Conservation (phyloP, 331 rosid genomes). For the Rosa hybrid region DNA sequence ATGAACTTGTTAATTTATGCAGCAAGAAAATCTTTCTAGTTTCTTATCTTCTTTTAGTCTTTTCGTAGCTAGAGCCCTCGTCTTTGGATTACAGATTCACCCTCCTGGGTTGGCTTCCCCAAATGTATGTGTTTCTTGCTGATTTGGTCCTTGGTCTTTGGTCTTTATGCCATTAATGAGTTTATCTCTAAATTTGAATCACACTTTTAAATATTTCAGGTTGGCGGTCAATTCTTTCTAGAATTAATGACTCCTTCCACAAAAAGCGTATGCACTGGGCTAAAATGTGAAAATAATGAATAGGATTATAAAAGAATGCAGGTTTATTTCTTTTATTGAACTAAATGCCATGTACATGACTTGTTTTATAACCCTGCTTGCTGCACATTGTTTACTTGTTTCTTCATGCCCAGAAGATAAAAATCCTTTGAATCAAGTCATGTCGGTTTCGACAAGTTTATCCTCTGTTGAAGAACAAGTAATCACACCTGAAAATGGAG, state of each 20-base stretch:
- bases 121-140: neutral
- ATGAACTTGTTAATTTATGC: neutral
- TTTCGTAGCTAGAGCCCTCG: neutral
- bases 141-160: neutral
- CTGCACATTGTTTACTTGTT: neutral
- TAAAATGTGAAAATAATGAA: too few species aligned
- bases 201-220: neutral
- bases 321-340: too few species aligned
- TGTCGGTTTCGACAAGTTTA: slow-evolving; percentile 28
- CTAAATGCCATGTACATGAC: neutral
- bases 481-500: neutral
- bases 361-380: neutral
- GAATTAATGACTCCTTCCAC: neutral
- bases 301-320: too few species aligned
- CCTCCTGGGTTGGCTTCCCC: neutral
- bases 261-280: too few species aligned
- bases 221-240: neutral
- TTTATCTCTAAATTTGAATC: neutral
- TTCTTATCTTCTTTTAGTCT: neutral
- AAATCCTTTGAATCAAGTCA: slow-evolving; percentile 20
- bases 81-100: neutral
- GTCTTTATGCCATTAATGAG: neutral
- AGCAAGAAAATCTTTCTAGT: neutral
- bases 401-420: slow-evolving; percentile 29
- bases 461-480: slow-evolving; percentile 24